Conservation (phyloP, 257 asterid genomes). For the Voacanga thouarsii region DNA sequence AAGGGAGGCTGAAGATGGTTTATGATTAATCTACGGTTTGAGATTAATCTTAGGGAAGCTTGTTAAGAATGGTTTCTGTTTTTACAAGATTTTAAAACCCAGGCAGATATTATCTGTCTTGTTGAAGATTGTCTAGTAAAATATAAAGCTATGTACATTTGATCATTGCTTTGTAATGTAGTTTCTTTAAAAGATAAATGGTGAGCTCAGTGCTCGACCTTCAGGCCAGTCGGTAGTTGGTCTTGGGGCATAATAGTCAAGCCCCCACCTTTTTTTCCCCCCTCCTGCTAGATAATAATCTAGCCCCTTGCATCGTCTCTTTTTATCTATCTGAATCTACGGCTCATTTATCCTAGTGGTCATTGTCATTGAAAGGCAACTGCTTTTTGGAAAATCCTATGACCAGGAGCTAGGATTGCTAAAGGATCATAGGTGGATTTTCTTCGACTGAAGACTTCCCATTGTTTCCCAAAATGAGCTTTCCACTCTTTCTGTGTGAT, state of each 20-base stretch:
- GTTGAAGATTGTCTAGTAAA: not conserved
- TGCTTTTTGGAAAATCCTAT: slow-evolving; percentile 59
- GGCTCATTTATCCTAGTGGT: slow-evolving; percentile 13
- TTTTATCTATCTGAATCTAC: not conserved
- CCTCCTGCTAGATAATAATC: too few relatives aligned
- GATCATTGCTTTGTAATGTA: not conserved
- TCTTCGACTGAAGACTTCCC: slow-evolving; percentile 68
- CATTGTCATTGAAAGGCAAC: slow-evolving; percentile 32
- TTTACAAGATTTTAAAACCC: not conserved
- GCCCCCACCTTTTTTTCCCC: too few relatives aligned
- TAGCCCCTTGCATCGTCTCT: not conserved
- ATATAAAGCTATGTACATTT: slow-evolving; percentile 4
- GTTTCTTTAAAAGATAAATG: not conserved
- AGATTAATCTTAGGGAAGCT: not conserved
- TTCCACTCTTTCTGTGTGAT: slow-evolving; percentile 74
- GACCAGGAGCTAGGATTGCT: slow-evolving; percentile 93
- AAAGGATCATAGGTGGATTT: slow-evolving; percentile 76
- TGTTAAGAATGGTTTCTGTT: not conserved
- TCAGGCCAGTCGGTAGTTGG: not conserved
- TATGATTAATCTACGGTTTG: too few relatives aligned
- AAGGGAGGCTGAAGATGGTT: too few relatives aligned
- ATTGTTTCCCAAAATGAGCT: slow-evolving; percentile 68
- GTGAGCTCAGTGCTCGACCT: not conserved
- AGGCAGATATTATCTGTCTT: not conserved
- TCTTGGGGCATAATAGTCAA: not conserved